These are phyloP conservation scores for Citrus australasica DNA, from an alignment of 345 rosid genomes.

Conservation along the genomic window DNA sequence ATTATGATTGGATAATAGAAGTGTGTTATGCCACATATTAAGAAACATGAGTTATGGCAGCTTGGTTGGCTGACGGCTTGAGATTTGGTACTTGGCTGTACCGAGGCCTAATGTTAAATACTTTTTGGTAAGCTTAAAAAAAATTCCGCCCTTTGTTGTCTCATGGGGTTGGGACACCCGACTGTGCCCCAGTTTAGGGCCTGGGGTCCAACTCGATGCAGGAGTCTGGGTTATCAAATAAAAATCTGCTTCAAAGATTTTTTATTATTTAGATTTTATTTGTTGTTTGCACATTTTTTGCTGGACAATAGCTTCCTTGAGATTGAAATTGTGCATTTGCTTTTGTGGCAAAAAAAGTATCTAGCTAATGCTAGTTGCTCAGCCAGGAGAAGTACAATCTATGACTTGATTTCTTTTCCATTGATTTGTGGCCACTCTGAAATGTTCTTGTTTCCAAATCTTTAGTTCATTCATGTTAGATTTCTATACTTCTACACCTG, in stretches of 20 bases:
- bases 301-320: neutral
- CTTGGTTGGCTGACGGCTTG: no score
- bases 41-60: neutral
- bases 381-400: neutral
- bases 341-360: neutral
- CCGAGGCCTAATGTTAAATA: no score
- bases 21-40: neutral
- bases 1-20: neutral
- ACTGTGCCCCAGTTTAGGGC: no score
- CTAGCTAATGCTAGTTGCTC: neutral
- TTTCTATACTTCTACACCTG: neutral
- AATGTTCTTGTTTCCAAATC: neutral
- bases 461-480: neutral
- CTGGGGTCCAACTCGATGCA: no score
- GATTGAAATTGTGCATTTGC: neutral
- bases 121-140: no score
- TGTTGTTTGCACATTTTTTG: neutral
- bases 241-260: neutral
- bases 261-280: neutral
- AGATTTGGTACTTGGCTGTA: no score
- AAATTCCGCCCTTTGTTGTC: no score
- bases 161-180: no score
- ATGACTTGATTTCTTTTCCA: neutral
- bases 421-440: neutral
- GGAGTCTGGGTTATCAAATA: no score